Percentiles rank a stretch among this genome's conserved stretches.
Evolutionary conservation across 345 rosid genomes (phyloP).

Genomic region (Psidium guajava): DNA sequence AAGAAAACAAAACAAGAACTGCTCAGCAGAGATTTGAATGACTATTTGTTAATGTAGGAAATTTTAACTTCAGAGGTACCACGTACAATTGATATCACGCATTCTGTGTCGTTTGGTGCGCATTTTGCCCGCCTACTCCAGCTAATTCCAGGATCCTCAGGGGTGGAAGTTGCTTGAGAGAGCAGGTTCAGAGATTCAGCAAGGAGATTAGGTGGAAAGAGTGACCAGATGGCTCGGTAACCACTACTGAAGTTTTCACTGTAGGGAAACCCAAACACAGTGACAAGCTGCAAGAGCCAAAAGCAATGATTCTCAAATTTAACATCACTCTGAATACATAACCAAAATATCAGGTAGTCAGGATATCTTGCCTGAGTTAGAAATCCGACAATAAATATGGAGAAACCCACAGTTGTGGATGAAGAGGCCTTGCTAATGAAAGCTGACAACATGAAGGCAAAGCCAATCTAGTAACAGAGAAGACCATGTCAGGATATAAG

Average conservation of each 20-base stretch:
- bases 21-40: not conserved
- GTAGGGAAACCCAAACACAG: conserved; percentile 58
- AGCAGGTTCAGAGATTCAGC: conserved; percentile 51
- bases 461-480: conserved; percentile 45
- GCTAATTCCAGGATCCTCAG: conserved; percentile 71
- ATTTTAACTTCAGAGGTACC: not conserved
- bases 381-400: conserved; percentile 71
- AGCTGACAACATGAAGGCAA: conserved; percentile 83
- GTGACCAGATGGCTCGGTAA: conserved; percentile 54
- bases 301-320: not conserved
- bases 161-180: conserved; percentile 55
- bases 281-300: conserved; percentile 40
- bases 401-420: conserved; percentile 77
- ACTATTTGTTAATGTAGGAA: not conserved
- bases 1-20: not conserved
- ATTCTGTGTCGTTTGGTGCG: conserved; percentile 35
- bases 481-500: not conserved
- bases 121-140: conserved; percentile 68
- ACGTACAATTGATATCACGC: conserved; percentile 72
- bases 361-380: conserved; percentile 56
- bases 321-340: not conserved
- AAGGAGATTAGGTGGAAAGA: conserved; percentile 87
- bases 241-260: conserved; percentile 1
- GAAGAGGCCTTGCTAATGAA: conserved; percentile 78
- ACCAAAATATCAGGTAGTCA: not conserved